phyloP scores from a whole-genome alignment of 352 stramenopile species.

The Globisporangium lucens region DNA sequence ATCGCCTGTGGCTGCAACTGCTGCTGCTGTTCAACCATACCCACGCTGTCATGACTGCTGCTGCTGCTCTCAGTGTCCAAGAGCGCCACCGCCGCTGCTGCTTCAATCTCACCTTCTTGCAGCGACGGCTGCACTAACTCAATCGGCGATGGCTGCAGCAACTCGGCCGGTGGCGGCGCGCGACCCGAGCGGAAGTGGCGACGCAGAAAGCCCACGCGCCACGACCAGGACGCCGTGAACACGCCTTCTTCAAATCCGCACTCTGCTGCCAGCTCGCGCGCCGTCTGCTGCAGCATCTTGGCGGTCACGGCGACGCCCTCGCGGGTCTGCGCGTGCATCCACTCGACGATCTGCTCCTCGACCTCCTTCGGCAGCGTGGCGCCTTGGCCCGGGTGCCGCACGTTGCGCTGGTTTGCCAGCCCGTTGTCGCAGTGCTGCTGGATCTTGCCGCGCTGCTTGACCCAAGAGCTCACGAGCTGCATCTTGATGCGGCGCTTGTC shows the following conservation, averaged over 20 bases:
- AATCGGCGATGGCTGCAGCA: neutral
- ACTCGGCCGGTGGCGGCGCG: neutral
- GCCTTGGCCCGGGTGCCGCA: slow-evolving; percentile 5
- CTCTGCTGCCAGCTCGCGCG: neutral
- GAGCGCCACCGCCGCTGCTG: neutral
- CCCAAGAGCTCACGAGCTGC: slow-evolving; percentile 13
- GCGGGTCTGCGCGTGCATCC: slow-evolving; percentile 13
- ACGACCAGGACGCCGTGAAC: slow-evolving; percentile 15
- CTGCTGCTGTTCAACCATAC: neutral
- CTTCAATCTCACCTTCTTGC: neutral
- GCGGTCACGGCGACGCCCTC: slow-evolving; percentile 9
- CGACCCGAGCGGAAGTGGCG: slow-evolving; percentile 7
- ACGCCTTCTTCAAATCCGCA: slow-evolving; percentile 10
- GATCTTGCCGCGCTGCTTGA: slow-evolving; percentile 13
- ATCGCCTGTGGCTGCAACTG: neutral
- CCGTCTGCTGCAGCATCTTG: slow-evolving; percentile 14
- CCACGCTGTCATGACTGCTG: neutral
- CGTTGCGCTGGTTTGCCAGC: slow-evolving; percentile 8
- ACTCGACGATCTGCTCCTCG: slow-evolving; percentile 16
- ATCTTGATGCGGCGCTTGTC: slow-evolving; percentile 12
- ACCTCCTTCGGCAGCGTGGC: slow-evolving; percentile 9
- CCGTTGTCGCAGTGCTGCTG: slow-evolving; percentile 9
- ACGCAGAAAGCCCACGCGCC: slow-evolving; percentile 5
- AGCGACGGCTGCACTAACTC: neutral
- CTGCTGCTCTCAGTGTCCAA: neutral